phyloP scores from a whole-genome alignment of 2,329 filamentous ascomycete species.

The Colletotrichum tropicicola region DNA sequence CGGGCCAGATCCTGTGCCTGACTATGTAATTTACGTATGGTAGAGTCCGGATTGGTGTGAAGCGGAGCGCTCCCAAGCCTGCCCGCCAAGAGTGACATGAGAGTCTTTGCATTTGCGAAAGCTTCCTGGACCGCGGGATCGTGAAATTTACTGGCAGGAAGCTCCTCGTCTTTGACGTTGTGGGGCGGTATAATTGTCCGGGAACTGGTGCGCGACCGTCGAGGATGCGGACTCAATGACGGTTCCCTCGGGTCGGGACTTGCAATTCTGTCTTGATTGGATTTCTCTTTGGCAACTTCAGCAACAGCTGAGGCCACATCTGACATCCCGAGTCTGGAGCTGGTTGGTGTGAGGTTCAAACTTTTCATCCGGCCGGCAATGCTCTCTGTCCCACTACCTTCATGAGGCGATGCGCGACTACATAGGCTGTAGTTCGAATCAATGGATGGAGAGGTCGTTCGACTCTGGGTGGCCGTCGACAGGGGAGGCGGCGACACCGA shows the following conservation, averaged over 20 bases:
- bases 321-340: too few species aligned
- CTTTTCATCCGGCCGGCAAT: too few species aligned
- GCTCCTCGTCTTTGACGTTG: slow-evolving; percentile 41
- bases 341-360: too few species aligned
- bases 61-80: slow-evolving; percentile 46
- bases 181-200: background rate
- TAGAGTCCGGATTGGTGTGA: slow-evolving; percentile 47
- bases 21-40: slow-evolving; percentile 44
- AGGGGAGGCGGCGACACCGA: too few species aligned
- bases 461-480: background rate
- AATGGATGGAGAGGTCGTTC: too few species aligned
- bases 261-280: too few species aligned
- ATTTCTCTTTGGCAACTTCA: too few species aligned
- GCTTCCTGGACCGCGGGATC: slow-evolving; percentile 43
- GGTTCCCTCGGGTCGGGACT: background rate
- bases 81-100: slow-evolving; percentile 39
- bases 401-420: too few species aligned
- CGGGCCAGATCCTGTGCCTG: slow-evolving; percentile 42
- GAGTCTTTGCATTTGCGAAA: slow-evolving; percentile 41
- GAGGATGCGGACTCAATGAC: background rate
- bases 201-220: background rate
- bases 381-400: too few species aligned
- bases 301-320: too few species aligned
- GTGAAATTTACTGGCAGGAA: slow-evolving; percentile 46
- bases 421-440: too few species aligned